Base-by-base conservation (phyloP, 1,284 basidiomycete genomes). In the Heterobasidion annosum region DNA sequence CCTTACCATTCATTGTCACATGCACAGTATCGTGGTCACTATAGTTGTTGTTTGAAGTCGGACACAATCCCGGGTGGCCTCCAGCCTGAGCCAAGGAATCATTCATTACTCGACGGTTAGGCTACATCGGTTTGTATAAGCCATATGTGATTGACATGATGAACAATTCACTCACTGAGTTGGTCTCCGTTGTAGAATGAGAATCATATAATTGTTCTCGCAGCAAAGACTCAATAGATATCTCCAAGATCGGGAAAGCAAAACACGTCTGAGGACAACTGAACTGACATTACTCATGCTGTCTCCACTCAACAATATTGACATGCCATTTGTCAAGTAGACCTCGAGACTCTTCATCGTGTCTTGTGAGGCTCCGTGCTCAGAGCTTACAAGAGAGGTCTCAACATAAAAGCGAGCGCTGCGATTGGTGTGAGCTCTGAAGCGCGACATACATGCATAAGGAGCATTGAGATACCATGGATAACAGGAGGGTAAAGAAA, bases 41-140 rank as follows among this genome's bases (percentile, higher is more conserved):
- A 60, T 81, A 68, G 47, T 82, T 75, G 63, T 83, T 86, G 52
- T 80, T 85, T 32, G 40, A 42, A 10, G 55, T 46, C 25, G 16
- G 52, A n/a, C 48, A 33, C 10, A 46, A 49, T 25, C 25, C 25
- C 25, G 25, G 25, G 52, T 45, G 55, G 55, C 51, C 33, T 12
- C 52, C 52, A 47, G 32, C 54, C 52, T 9, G 47, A 53, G 44
- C 52, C 7, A 43, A 9, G 12, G n/a, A 19, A 25, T 25, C 12
- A 15, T 78, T 18, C n/a, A 25, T 61, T 67, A 86, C 85, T 74
- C 74, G 48, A 86, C 83, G 53, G 70, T 71, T 50, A 84, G 84
- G 64, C 85, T 83, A 25, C 25, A 25, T 25, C 25, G 25, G 4
- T 25, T 25, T 25, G 25, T 25, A 5, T 1, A 5, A 25, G 25